phyloP scores from a whole-genome alignment of 2,329 filamentous ascomycete genomes.

The Nemania sp. region DNA sequence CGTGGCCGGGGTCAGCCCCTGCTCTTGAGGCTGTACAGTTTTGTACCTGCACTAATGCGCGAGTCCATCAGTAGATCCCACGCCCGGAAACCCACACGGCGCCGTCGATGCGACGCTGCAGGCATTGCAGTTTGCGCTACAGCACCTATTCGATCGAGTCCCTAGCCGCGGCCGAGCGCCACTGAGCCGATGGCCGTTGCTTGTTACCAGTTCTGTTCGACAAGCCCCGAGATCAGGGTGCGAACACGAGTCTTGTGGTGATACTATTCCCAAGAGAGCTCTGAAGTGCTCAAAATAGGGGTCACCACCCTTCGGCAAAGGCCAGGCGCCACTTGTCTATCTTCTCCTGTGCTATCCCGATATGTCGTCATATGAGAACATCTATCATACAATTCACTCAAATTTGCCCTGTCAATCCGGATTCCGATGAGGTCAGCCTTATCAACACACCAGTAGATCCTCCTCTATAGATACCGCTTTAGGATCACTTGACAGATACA shows the following conservation, averaged over 20 bases:
- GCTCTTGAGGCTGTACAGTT: conserved; percentile 34
- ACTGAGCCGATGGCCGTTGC: conserved; percentile 6
- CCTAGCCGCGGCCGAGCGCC: not conserved
- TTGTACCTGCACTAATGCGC: conserved; percentile 32
- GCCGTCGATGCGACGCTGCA: conserved; percentile 19
- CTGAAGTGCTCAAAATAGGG: conserved; percentile 18
- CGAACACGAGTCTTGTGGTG: conserved; percentile 22
- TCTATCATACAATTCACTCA: conserved; percentile 8
- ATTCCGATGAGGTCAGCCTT: conserved; percentile 19
- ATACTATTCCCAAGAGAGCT: no score
- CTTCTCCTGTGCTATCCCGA: conserved; percentile 9
- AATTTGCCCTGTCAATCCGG: not conserved
- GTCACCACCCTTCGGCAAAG: not conserved
- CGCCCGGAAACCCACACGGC: conserved; percentile 12
- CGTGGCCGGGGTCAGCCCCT: conserved; percentile 26
- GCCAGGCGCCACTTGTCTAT: conserved; percentile 13
- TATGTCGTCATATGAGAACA: conserved; percentile 26
- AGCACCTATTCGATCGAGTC: conserved; percentile 4
- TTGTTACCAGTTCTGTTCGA: conserved; percentile 8
- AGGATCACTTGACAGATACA: not conserved
- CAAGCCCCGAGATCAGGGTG: conserved; percentile 8
- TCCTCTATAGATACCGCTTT: not conserved
- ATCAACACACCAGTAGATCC: not conserved
- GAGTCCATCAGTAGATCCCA: conserved; percentile 15
- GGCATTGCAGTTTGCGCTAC: not conserved